Percentiles rank a stretch among this genome's conserved stretches.
Conservation (phyloP, 2,329 filamentous ascomycete genomes). For the Volutella citrinella region DNA sequence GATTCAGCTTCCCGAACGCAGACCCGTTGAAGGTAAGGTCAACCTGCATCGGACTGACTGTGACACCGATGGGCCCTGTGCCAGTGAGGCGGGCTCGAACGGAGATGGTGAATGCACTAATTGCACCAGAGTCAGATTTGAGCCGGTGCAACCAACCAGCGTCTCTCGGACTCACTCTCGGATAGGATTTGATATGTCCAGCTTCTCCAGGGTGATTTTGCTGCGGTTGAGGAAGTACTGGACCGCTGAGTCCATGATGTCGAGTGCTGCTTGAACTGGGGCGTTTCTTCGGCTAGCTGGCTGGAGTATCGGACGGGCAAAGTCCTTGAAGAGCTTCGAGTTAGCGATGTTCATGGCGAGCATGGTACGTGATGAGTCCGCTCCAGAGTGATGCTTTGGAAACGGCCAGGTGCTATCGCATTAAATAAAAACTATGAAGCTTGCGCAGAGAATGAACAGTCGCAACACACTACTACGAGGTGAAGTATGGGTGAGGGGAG, state of each 20-base stretch:
- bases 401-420: too few relatives aligned
- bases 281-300: background rate
- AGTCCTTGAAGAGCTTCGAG: conserved; percentile 24
- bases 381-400: too few relatives aligned
- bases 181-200: conserved; percentile 28
- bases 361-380: too few relatives aligned
- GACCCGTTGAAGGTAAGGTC: conserved; percentile 28
- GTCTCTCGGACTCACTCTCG: conserved; percentile 29
- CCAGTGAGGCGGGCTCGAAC: conserved; percentile 27
- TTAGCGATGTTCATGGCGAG: conserved; percentile 21
- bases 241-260: conserved; percentile 26
- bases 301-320: conserved; percentile 18
- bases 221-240: conserved; percentile 24
- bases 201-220: too few relatives aligned
- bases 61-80: conserved; percentile 28
- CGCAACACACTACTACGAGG: too few relatives aligned
- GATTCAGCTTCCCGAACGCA: conserved; percentile 27
- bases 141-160: background rate
- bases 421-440: too few relatives aligned
- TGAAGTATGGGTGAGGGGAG: too few relatives aligned
- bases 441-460: too few relatives aligned
- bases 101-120: conserved; percentile 28
- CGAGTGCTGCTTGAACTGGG: conserved; percentile 6
- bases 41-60: conserved; percentile 26
- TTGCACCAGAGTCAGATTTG: background rate